Conservation (phyloP, 1,284 basidiomycete species). For the Pascua guehoae region DNA sequence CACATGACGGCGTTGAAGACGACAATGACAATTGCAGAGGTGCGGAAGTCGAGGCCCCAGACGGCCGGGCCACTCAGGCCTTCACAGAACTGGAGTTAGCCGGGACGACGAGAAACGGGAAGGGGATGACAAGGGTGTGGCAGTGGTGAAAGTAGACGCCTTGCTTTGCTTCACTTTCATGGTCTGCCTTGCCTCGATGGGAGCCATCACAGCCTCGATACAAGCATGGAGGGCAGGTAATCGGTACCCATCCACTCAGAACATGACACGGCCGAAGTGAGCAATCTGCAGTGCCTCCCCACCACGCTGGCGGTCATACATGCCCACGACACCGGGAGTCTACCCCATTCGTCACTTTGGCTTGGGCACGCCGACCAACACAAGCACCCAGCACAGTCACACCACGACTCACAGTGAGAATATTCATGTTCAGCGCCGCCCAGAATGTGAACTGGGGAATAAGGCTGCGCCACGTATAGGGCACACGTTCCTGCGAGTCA, state of each 20-base stretch:
- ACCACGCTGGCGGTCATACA: too few relatives aligned
- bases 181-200: too few relatives aligned
- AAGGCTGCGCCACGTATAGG: conserved; percentile 26
- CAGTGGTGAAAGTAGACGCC: too few relatives aligned
- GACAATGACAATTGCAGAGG: conserved; percentile 33
- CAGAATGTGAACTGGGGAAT: conserved; percentile 43
- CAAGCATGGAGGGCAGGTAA: neutral
- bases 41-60: conserved; percentile 36
- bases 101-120: neutral
- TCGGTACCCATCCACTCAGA: too few relatives aligned
- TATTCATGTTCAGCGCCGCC: conserved; percentile 46
- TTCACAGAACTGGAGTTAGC: conserved; percentile 35
- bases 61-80: conserved; percentile 41
- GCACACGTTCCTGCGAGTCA: conserved; percentile 15
- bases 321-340: too few relatives aligned
- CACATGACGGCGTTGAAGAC: conserved; percentile 33
- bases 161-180: too few relatives aligned
- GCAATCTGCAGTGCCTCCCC: too few relatives aligned
- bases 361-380: neutral
- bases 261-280: too few relatives aligned
- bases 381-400: neutral
- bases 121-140: too few relatives aligned
- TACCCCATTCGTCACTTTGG: too few relatives aligned
- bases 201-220: neutral
- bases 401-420: conserved; percentile 34